phyloP scores from a whole-genome alignment of 2,329 filamentous ascomycete genomes.

The Didymellaceae sp. region DNA sequence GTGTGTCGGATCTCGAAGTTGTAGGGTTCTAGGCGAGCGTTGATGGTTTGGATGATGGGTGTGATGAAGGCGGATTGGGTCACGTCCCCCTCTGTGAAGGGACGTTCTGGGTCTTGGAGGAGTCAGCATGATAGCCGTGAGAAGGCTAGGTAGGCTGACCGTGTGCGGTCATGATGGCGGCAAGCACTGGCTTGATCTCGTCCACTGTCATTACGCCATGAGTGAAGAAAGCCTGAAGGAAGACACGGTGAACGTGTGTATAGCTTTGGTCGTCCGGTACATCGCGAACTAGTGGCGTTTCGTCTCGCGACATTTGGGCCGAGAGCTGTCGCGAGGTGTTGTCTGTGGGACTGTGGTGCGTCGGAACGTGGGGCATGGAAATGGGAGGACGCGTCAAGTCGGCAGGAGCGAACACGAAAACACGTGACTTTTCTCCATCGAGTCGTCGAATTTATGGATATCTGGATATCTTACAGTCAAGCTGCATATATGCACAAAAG shows the following conservation, averaged over 20 bases:
- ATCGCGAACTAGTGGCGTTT: constrained; percentile 17
- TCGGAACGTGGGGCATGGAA: not conserved
- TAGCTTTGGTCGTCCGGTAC: constrained; percentile 24
- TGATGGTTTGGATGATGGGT: constrained; percentile 72
- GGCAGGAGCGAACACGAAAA: constrained; percentile 23
- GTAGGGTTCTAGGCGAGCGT: constrained; percentile 75
- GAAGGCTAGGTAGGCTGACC: constrained; percentile 41
- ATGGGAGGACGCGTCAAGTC: constrained; percentile 1
- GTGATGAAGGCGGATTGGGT: constrained; percentile 68
- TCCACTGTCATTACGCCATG: constrained; percentile 77
- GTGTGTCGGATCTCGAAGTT: constrained; percentile 86
- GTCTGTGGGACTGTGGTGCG: not conserved
- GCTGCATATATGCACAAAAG: no score
- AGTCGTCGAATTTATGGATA: no score
- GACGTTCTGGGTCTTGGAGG: constrained; percentile 47
- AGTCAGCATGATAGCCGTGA: not conserved
- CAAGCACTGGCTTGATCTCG: constrained; percentile 75
- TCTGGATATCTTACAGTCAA: no score
- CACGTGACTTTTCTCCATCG: no score
- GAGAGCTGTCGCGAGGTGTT: not conserved
- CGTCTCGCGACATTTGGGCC: constrained; percentile 9
- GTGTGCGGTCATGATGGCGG: constrained; percentile 71
- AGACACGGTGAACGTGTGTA: constrained; percentile 76
- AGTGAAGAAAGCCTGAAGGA: constrained; percentile 86
- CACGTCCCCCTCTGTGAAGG: constrained; percentile 66